Conservation (phyloP, 441 rosid species). For the Brassica hybrid region DNA sequence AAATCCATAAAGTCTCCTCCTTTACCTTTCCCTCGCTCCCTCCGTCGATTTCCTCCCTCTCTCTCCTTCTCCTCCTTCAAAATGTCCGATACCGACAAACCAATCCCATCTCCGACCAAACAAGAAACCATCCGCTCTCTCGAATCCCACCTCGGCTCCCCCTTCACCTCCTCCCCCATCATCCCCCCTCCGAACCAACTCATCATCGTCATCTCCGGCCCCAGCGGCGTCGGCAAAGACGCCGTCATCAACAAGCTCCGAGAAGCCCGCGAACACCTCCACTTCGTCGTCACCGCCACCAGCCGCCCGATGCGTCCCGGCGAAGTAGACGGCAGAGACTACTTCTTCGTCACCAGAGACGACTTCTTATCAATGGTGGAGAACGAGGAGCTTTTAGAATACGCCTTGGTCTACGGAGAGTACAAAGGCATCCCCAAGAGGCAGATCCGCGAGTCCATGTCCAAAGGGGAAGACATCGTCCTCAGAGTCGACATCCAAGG, state of each 20-base stretch:
- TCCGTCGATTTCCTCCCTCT: conserved; percentile 36
- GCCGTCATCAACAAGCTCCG: conserved; percentile 74
- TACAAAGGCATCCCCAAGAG: conserved; percentile 75
- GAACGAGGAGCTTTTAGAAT: conserved; percentile 74
- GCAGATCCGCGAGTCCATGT: conserved; percentile 53
- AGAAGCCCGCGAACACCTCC: conserved; percentile 60
- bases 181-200: conserved; percentile 64
- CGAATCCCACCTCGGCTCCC: conserved; percentile 65
- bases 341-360: conserved; percentile 71
- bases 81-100: conserved; percentile 59
- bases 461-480: conserved; percentile 70
- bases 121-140: conserved; percentile 71
- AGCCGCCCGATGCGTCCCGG: conserved; percentile 76
- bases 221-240: conserved; percentile 94
- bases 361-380: conserved; percentile 75
- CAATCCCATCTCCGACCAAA: conserved; percentile 53
- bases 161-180: conserved; percentile 54
- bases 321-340: conserved; percentile 80
- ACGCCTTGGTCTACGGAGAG: conserved; percentile 89
- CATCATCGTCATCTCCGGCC: conserved; percentile 81
- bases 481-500: conserved; percentile 95
- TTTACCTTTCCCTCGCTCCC: conserved; percentile 22
- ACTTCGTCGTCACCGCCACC: conserved; percentile 92
- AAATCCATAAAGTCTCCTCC: conserved; percentile 30
- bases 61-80: conserved; percentile 47